Evolutionary conservation across 371 early-diverging fungal species (phyloP), one percentile per base, ranked within the genome.

Genomic region (Capillidium heterosporum): DNA sequence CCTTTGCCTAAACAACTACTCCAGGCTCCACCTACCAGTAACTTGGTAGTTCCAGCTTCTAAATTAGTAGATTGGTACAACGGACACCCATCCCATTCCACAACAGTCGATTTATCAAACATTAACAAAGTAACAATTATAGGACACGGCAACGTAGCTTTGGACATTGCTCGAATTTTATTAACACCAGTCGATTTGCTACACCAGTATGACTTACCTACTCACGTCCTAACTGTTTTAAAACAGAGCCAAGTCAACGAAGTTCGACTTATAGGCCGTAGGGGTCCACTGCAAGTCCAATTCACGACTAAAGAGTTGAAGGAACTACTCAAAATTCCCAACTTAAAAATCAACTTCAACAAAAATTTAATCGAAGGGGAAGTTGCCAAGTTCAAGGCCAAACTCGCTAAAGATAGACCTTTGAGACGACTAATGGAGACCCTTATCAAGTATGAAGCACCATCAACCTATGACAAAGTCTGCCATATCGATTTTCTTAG

Each of bases 31-130:
- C 67, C 76, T 29, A 57, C 60, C 0, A 31, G 61, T 35, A 69
- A 62, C 27, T 80, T 82, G 28, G 81, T 89, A 1, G 67, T 85
- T 48, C 78, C 87, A 0, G 93, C 94, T 0, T 71, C 91, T 15
- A 75, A 72, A 1, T 89, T 97, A 72, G 95, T 95, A 1, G 85
- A 84, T 11, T 97, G 91, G 89, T 94, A 95, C 62, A 97, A 97
- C 65, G 95, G 94, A 0, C 64, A 77, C n/a, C 93, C 95, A 0
- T 60, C 57, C 49, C 71, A 71, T 57, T 65, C 70, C 32, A 60
- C 73, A 55, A 48, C 67, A 17, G 52, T 76, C 2, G 82, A 86
- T 57, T 70, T 91, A 40, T 61, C 70, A n/a, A 63, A 62, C 13
- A 73, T 75, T 0, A 88, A 89, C 32, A 82, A 81, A 0, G 89